phyloP scores from a whole-genome alignment of 768 basidiomycete species.

The Tricholomella constricta region DNA sequence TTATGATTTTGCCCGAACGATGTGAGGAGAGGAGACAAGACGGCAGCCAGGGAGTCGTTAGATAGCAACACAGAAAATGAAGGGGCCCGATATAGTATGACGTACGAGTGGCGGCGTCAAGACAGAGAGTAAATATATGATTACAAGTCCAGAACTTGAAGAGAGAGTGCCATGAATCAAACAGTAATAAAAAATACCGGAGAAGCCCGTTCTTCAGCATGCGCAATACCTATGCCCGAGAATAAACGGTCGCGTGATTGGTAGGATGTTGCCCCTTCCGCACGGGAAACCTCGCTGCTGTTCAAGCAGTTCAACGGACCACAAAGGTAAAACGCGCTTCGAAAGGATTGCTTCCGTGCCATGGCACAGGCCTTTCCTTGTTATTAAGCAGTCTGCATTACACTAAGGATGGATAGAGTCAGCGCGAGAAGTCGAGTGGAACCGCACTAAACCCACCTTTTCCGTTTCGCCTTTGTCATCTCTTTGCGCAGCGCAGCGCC shows the following conservation, averaged over 20 bases:
- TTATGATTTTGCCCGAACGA: constrained; percentile 15
- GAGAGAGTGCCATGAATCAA: constrained; percentile 13
- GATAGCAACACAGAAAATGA: constrained; percentile 37
- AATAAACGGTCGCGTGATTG: constrained; percentile 1
- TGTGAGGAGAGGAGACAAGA: constrained; percentile 8
- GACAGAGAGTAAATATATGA: constrained; percentile 32
- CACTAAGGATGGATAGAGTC: constrained; percentile 7
- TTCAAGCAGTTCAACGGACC: constrained; percentile 8
- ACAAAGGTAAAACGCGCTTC: neutral
- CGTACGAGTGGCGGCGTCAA: constrained; percentile 9
- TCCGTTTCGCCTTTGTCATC: constrained; percentile 98
- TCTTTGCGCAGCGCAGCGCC: constrained; percentile 94
- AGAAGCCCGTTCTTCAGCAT: constrained; percentile 14
- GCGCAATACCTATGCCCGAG: constrained; percentile 4
- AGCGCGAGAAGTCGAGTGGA: neutral
- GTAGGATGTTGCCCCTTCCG: constrained; percentile 3
- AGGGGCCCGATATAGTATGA: constrained; percentile 20
- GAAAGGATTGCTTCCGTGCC: constrained; percentile 2
- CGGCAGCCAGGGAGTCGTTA: constrained; percentile 28
- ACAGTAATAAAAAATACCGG: constrained; percentile 8
- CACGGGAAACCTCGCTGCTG: constrained; percentile 7
- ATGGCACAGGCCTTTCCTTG: neutral
- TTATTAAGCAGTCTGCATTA: constrained; percentile 20
- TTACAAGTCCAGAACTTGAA: constrained; percentile 40
- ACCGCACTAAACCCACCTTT: constrained; percentile 53